phyloP scores from a whole-genome alignment of 176 grass and related monocot species.

The Dendrocalamus sinicus region DNA sequence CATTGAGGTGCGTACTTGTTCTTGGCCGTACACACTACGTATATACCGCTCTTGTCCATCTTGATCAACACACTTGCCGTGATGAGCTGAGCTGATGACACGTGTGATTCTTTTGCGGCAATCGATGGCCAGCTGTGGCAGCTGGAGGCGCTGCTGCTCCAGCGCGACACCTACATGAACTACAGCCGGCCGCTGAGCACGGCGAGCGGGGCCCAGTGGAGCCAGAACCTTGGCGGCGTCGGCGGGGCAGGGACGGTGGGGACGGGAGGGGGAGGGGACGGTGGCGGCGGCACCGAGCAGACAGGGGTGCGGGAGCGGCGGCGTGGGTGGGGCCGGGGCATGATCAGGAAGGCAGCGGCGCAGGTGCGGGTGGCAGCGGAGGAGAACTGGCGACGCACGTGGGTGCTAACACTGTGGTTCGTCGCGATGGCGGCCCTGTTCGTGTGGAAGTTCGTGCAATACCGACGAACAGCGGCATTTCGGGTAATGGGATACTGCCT shows the following conservation, averaged over 20 bases:
- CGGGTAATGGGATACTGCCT: conserved; percentile 96
- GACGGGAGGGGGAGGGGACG: not conserved
- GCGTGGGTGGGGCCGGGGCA: conserved; percentile 23
- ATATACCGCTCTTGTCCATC: not conserved
- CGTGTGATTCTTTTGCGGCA: not conserved
- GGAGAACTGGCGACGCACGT: conserved; percentile 86
- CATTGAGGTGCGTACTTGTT: conserved; percentile 70
- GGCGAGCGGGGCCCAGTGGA: conserved; percentile 89
- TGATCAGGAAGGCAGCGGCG: conserved; percentile 27
- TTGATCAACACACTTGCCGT: not conserved
- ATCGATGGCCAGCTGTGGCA: conserved; percentile 78
- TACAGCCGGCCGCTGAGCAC: conserved; percentile 95
- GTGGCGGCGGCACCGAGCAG: not conserved
- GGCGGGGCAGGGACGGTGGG: not conserved
- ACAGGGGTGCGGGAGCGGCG: not conserved
- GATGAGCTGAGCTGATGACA: not conserved
- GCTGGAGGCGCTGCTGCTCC: conserved; percentile 84
- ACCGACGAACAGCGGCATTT: conserved; percentile 63
- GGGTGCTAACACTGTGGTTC: conserved; percentile 84
- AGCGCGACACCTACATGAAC: conserved; percentile 98
- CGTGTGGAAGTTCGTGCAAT: conserved; percentile 91
- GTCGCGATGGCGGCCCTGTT: conserved; percentile 68
- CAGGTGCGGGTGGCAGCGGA: conserved; percentile 58
- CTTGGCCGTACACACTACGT: not conserved
- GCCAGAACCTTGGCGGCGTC: conserved; percentile 78